A percentile compares a stretch with the other conserved stretches of the same genome.
These are phyloP conservation scores for Penicillium sp. DNA, from an alignment of 2,329 filamentous ascomycete species.

Conservation along the genomic window DNA sequence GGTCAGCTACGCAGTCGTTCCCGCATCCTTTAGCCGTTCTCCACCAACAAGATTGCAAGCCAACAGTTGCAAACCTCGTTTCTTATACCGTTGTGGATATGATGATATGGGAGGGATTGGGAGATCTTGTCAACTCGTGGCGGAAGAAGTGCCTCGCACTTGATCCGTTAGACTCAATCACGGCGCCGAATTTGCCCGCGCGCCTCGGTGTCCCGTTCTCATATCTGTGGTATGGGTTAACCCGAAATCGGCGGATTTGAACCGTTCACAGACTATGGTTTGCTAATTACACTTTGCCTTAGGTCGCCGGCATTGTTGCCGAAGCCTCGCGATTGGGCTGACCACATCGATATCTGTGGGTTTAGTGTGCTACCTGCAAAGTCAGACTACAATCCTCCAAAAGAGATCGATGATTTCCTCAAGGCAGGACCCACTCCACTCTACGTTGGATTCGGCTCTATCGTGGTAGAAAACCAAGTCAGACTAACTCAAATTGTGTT, in stretches of 20 bases:
- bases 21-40: conserved; percentile 85
- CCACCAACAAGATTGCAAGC: conserved; percentile 70
- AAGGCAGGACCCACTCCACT: conserved; percentile 67
- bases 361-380: conserved; percentile 73
- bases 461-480: conserved; percentile 74
- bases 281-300: background rate
- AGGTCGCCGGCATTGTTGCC: conserved; percentile 72
- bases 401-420: conserved; percentile 65
- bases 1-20: conserved; percentile 80
- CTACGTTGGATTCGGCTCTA: conserved; percentile 81
- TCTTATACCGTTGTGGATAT: conserved; percentile 84
- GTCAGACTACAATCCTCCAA: conserved; percentile 62
- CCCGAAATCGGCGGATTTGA: background rate
- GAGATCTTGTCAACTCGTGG: conserved; percentile 88
- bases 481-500: conserved; percentile 69
- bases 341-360: conserved; percentile 68
- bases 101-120: conserved; percentile 89
- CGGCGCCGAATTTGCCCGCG: conserved; percentile 75
- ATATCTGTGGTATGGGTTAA: conserved; percentile 70
- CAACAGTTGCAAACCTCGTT: conserved; percentile 75
- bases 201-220: conserved; percentile 78
- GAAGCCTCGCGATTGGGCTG: conserved; percentile 73
- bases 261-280: conserved; percentile 6
- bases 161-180: conserved; percentile 73
- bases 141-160: conserved; percentile 70